A percentile compares a stretch with the other conserved stretches of the same genome.
phyloP scores from a whole-genome alignment of 495 filamentous ascomycete species.

The Penicillium lagena region DNA sequence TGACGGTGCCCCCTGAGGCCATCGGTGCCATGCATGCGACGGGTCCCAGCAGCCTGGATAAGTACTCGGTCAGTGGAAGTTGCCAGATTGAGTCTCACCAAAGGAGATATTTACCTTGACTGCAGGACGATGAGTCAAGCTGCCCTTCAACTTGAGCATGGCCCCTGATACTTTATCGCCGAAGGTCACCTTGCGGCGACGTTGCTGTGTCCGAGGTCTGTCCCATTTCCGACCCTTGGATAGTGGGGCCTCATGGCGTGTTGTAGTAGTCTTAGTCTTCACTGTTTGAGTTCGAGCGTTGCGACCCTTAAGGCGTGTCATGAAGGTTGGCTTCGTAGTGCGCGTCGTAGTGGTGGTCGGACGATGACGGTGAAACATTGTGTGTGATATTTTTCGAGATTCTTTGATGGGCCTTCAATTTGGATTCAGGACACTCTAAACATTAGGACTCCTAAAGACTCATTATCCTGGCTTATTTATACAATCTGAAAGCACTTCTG shows the following conservation, averaged over 20 bases:
- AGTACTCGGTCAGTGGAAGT: constrained; percentile 1
- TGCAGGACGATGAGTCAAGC: constrained; percentile 53
- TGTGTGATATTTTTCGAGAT: constrained; percentile 8
- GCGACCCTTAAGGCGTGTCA: constrained; percentile 24
- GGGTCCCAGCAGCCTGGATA: constrained; percentile 60
- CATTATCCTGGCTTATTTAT: too few species aligned
- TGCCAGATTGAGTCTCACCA: background rate
- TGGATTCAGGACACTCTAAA: background rate
- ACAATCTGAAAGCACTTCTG: too few species aligned
- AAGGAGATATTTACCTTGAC: constrained; percentile 45
- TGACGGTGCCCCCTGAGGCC: constrained; percentile 42
- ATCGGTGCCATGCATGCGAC: constrained; percentile 67
- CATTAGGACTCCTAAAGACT: too few species aligned
- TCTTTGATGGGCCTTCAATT: background rate
- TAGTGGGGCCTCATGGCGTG: background rate
- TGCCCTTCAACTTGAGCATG: constrained; percentile 58
- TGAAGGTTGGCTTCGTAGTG: constrained; percentile 42
- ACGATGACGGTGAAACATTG: constrained; percentile 22
- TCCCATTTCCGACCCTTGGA: constrained; percentile 5
- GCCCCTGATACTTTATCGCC: constrained; percentile 68
- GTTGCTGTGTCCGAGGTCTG: constrained; percentile 41
- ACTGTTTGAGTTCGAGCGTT: constrained; percentile 17
- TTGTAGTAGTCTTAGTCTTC: constrained; percentile 24
- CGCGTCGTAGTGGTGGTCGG: constrained; percentile 23
- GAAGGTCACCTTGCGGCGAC: constrained; percentile 48